Conservation (phyloP, 2,329 filamentous ascomycete species). For the Curvularia hawaiiensis region DNA sequence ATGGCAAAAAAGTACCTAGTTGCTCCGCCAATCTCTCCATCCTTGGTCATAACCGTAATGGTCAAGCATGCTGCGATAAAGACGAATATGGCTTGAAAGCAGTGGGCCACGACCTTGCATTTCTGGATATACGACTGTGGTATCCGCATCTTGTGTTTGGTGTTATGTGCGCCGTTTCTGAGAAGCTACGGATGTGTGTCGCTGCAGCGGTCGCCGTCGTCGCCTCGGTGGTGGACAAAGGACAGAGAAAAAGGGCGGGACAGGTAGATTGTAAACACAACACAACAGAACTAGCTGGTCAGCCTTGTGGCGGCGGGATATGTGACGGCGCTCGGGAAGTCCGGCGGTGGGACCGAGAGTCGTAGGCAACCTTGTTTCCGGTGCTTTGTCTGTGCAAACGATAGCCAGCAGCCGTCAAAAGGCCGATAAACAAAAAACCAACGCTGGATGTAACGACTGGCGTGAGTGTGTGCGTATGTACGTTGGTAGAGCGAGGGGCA, state of each 20-base stretch:
- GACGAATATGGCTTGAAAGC: conserved; percentile 59
- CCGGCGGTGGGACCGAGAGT: conserved; percentile 4
- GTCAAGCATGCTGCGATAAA: conserved; percentile 64
- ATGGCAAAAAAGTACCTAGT: conserved; percentile 63
- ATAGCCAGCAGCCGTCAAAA: background rate
- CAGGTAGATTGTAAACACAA: background rate
- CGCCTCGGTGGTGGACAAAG: background rate
- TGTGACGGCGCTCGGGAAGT: conserved; percentile 2
- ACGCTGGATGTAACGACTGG: conserved; percentile 1
- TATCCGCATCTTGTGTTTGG: conserved; percentile 48
- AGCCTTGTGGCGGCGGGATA: conserved; percentile 4
- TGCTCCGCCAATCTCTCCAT: conserved; percentile 58
- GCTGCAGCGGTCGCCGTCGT: background rate
- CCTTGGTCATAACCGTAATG: conserved; percentile 63
- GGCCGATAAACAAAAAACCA: background rate
- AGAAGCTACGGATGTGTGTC: background rate
- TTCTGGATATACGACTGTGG: conserved; percentile 57
- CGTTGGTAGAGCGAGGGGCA: conserved; percentile 1
- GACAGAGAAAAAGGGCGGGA: background rate
- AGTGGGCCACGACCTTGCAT: conserved; percentile 62
- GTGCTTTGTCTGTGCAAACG: background rate
- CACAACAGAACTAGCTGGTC: background rate
- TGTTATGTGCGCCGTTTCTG: background rate
- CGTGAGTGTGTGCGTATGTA: background rate
- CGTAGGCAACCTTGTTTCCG: background rate